Base-by-base conservation (phyloP, 225 moss, liverwort and hornwort species). In the Marchantia paleacea region DNA sequence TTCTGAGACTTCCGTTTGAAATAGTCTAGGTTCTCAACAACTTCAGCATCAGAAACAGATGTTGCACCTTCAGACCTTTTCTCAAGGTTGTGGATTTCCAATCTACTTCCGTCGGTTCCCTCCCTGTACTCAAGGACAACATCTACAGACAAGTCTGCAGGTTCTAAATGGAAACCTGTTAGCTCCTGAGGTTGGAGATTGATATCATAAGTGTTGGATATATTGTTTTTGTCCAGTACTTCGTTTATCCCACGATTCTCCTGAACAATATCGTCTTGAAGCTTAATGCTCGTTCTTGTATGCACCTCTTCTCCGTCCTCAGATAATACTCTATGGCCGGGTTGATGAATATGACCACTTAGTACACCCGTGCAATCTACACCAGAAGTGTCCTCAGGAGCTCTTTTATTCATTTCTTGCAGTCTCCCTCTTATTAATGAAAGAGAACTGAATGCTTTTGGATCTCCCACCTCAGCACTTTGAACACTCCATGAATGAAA, bases 401-500 rank as follows among this genome's bases (percentile, higher is more conserved):
- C 52, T 73, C 51, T 73, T 4, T 25, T 12, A 1, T 10, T 72
- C 52, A 22, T 24, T 53, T 54, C 8, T 12, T 12, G 73, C 10
- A 53, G 49, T 12, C n/a, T 20, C 52, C 49, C 30, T 69, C 19
- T 22, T 19, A 7, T 28, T 20, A 25, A 18, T 18, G 58, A 5
- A 65, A 66, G 7, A 29, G 75, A 55, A 9, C 22, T 22, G 1
- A 30, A 39, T 58, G 19, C 75, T 57, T 30, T 19, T 31, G 75
- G 58, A 75, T 28, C 30, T 9, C 12, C 55, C 20, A 31, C 30
- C 18, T 75, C 75, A 1, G 19, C 75, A 58, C 58, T 58, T 20
- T 14, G 57, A 4, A 55, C 75, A 57, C 25, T 57, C 75, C 75
- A 75, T 57, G 75, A 31, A 16, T 75, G 75, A 30, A 75, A 16